Evolutionary conservation across 2,329 filamentous ascomycete genomes (phyloP).

Genomic region (Cephalotrichum gorgonifer): DNA sequence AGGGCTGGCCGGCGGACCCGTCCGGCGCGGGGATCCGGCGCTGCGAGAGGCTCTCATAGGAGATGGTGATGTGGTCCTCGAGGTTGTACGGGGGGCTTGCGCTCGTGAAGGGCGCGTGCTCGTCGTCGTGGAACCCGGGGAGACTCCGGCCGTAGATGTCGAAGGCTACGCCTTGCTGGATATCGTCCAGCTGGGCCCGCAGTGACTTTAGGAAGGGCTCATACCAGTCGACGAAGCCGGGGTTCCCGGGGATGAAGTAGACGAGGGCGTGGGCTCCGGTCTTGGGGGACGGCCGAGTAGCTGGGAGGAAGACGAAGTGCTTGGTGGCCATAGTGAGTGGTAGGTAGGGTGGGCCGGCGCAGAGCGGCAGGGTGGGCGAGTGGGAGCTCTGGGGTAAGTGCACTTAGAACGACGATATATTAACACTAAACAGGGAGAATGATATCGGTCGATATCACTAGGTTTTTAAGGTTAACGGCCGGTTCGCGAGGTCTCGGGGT

Average conservation of each 20-base stretch:
- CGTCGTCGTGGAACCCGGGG: constrained; percentile 44
- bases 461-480: too few species aligned
- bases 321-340: neutral
- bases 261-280: constrained; percentile 36
- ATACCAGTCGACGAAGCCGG: constrained; percentile 67
- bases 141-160: constrained; percentile 50
- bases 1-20: constrained; percentile 18
- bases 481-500: too few species aligned
- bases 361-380: neutral
- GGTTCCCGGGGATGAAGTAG: constrained; percentile 69
- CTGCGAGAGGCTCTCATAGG: constrained; percentile 25
- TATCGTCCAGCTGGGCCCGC: constrained; percentile 37
- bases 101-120: constrained; percentile 33
- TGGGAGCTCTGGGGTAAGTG: neutral
- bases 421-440: neutral
- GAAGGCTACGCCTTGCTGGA: constrained; percentile 27
- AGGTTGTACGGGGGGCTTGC: constrained; percentile 37
- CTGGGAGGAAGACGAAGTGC: constrained; percentile 13
- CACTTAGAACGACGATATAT: neutral
- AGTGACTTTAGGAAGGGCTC: constrained; percentile 52
- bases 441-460: too few species aligned
- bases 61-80: constrained; percentile 39
- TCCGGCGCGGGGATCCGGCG: constrained; percentile 13
- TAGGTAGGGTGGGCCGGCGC: neutral
- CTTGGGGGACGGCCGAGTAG: constrained; percentile 10